phyloP scores from a whole-genome alignment of 148 eudicot genomes.

The Polygonum aviculare region DNA sequence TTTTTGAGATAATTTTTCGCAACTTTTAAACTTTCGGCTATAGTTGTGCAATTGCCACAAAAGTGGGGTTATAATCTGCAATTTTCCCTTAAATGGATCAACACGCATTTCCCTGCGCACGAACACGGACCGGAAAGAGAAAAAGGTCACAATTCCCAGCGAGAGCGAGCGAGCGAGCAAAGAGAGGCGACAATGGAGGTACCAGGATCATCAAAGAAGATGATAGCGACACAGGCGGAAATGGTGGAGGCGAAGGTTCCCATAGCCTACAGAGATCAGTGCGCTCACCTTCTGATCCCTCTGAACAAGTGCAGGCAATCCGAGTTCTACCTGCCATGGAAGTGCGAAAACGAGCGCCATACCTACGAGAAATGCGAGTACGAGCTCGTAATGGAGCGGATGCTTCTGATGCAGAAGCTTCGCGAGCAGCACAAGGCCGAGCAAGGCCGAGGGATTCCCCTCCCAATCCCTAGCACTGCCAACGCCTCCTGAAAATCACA shows the following conservation, averaged over 20 bases:
- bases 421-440: constrained; percentile 30
- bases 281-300: constrained; percentile 87
- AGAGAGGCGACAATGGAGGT: constrained; percentile 37
- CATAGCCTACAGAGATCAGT: constrained; percentile 77
- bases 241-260: constrained; percentile 75
- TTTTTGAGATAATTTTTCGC: no score
- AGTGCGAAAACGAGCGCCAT: constrained; percentile 81
- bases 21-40: no score
- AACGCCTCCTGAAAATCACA: constrained; percentile 33
- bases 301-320: constrained; percentile 89
- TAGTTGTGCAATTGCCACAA: no score
- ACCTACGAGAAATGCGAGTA: constrained; percentile 90
- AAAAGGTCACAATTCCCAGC: no score
- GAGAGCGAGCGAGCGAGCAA: no score
- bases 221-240: constrained; percentile 89
- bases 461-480: constrained; percentile 56
- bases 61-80: no score
- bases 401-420: constrained; percentile 90
- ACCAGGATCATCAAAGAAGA: constrained; percentile 79
- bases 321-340: constrained; percentile 87
- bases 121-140: no score
- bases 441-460: constrained; percentile 42
- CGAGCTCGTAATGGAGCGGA: constrained; percentile 96
- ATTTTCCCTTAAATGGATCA: no score
- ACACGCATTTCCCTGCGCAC: no score